A percentile compares a stretch with the other conserved stretches of the same genome.
Conservation (phyloP, 805 yeast genomes). For the Groenewaldozyma salmanticensis region DNA sequence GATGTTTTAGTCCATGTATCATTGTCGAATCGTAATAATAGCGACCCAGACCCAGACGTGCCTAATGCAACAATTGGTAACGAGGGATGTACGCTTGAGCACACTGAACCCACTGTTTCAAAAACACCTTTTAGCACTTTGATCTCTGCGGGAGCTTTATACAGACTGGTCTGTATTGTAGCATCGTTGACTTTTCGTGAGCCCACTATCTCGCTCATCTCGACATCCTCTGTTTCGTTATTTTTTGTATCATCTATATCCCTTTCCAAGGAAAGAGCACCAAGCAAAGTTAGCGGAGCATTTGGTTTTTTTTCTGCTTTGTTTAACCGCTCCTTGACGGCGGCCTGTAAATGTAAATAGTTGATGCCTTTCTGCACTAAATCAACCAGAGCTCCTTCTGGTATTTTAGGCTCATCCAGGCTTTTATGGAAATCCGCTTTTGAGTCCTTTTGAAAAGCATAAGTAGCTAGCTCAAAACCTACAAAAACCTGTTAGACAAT, state of each 20-base stretch:
- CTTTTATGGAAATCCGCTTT: slow-evolving; percentile 35
- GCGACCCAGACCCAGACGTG: background rate
- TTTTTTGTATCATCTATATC: background rate
- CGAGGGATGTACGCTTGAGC: background rate
- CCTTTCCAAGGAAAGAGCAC: slow-evolving; percentile 14
- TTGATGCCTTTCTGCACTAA: slow-evolving; percentile 81
- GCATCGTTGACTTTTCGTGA: background rate
- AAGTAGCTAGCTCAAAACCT: slow-evolving; percentile 59
- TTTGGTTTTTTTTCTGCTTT: slow-evolving; percentile 18
- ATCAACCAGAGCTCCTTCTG: slow-evolving; percentile 65
- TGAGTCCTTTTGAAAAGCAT: slow-evolving; percentile 70
- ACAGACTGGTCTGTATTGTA: slow-evolving; percentile 1
- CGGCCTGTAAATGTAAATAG: slow-evolving; percentile 58
- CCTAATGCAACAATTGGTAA: background rate
- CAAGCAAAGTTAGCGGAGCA: slow-evolving; percentile 9
- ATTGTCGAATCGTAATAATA: slow-evolving; percentile 1
- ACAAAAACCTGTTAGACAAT: slow-evolving; percentile 9
- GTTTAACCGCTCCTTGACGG: slow-evolving; percentile 27
- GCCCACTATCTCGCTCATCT: slow-evolving; percentile 1
- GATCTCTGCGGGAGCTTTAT: background rate
- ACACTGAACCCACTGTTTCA: background rate
- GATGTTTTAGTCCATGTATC: slow-evolving; percentile 1
- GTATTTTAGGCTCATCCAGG: slow-evolving; percentile 39
- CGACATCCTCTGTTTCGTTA: background rate
- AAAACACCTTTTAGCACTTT: background rate